Evolutionary conservation across 495 filamentous ascomycete species (phyloP).

Genomic region (Filosporella fistucella): DNA sequence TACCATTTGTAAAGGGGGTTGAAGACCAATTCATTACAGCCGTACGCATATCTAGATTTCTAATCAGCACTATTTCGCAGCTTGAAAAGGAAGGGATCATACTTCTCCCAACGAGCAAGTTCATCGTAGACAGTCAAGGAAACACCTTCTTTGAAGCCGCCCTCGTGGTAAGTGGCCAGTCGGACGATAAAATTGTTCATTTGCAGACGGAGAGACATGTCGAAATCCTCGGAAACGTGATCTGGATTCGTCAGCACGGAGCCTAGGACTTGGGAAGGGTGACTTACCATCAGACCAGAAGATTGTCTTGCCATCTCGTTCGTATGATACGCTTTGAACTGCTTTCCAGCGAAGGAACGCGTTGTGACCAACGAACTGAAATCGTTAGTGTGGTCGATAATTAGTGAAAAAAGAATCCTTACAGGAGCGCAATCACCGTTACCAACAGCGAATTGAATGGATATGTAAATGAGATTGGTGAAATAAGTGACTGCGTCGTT

Average conservation of each 20-base stretch:
- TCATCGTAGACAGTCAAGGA: conserved; percentile 77
- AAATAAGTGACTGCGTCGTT: conserved; percentile 55
- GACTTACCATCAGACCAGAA: conserved; percentile 60
- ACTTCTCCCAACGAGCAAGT: conserved; percentile 70
- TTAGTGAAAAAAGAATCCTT: not conserved
- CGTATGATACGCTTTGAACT: conserved; percentile 60
- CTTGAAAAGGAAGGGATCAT: too few species aligned
- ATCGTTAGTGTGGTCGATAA: not conserved
- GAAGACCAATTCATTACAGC: conserved; percentile 53
- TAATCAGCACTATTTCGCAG: too few species aligned
- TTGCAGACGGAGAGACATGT: conserved; percentile 67
- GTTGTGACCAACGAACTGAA: conserved; percentile 61
- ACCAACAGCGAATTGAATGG: conserved; percentile 61
- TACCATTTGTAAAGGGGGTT: conserved; percentile 44
- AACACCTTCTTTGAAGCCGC: conserved; percentile 70
- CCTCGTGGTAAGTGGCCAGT: conserved; percentile 59
- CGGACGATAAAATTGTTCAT: conserved; percentile 56
- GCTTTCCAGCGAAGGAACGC: conserved; percentile 67
- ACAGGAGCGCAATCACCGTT: conserved; percentile 64
- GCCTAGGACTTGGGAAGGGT: not conserved
- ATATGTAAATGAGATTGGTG: conserved; percentile 67
- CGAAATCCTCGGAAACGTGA: conserved; percentile 72
- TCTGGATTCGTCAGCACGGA: conserved; percentile 11
- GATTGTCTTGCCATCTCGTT: conserved; percentile 32
- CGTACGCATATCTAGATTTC: conserved; percentile 42